Base-by-base conservation (phyloP, 2,329 filamentous ascomycete species). In the Colletotrichum godetiae region DNA sequence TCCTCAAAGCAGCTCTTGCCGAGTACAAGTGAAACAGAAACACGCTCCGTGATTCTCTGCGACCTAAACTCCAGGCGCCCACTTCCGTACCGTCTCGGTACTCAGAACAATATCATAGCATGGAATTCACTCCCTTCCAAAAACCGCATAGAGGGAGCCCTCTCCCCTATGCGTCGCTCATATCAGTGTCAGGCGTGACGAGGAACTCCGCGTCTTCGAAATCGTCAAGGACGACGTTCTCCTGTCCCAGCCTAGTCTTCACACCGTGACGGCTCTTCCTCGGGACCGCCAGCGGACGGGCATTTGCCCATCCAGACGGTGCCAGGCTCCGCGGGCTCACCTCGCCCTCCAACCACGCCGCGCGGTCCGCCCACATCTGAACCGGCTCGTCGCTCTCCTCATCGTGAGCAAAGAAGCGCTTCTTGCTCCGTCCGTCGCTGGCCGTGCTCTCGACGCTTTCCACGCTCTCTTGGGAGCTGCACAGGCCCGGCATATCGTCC, bases 131-230 rank as follows among this genome's bases (percentile, higher is more conserved):
- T 22, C 53, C 49, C 60, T 67, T 59, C 19, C 46, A 27, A 29
- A 58, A 27, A 31, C 15, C 57, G 5, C 31, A 24, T 15, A 42
- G 6, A 7, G 10, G 12, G 19, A 35, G 31, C 49, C 3, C 35
- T 59, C 13, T 19, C 19, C 10, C 13, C 77, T 57, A 82, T 6
- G 75, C 76, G 66, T 81, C 82, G 42, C 78, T 80, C 84, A 88
- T 85, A 13, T 87, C 84, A 59, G 85, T 80, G 31, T 84, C 84
- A 52, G 80, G 81, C 13, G 76, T 77, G 68, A 90, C 89, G 66
- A 92, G 80, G 73, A 95, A 95, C 0, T 89, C 86, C 0, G 92
- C 92, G 72, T 95, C 93, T 70, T 88, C 91, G 79, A 94, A 94
- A 79, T 94, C 92, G 55, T 83, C 83, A 0, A 82, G 76, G 5